These are phyloP conservation scores for Alternaria sp. DNA, from an alignment of 2,329 filamentous ascomycete species.

Conservation along the genomic window DNA sequence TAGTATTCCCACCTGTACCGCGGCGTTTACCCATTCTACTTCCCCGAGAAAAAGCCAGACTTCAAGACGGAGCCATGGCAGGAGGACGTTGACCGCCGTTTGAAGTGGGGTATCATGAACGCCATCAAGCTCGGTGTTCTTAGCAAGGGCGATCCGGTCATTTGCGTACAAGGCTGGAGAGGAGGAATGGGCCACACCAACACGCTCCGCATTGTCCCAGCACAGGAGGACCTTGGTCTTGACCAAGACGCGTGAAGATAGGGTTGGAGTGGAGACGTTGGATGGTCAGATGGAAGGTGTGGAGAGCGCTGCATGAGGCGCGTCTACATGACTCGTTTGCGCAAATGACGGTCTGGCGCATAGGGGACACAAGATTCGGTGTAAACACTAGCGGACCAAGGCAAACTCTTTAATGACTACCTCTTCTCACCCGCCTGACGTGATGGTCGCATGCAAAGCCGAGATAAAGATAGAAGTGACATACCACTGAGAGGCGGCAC, in stretches of 20 bases:
- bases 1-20: conserved; percentile 92
- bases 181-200: conserved; percentile 93
- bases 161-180: conserved; percentile 91
- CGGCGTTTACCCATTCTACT: conserved; percentile 97
- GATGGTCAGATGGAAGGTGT: conserved; percentile 29
- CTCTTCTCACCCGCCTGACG: background rate
- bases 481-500: conserved; percentile 6
- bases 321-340: conserved; percentile 37
- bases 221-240: conserved; percentile 60
- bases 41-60: conserved; percentile 92
- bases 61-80: conserved; percentile 95
- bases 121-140: conserved; percentile 84
- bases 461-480: background rate
- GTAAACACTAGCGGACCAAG: conserved; percentile 37
- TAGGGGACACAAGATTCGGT: conserved; percentile 30
- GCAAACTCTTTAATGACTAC: conserved; percentile 24
- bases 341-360: conserved; percentile 36
- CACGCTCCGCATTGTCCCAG: conserved; percentile 67
- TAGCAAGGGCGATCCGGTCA: conserved; percentile 74
- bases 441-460: conserved; percentile 1
- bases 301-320: conserved; percentile 25
- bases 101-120: conserved; percentile 94
- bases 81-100: conserved; percentile 95
- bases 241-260: conserved; percentile 55
- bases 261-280: conserved; percentile 14